These are phyloP conservation scores for Aspergillus proliferans DNA, from an alignment of 2,329 filamentous ascomycete genomes.

Conservation along the genomic window DNA sequence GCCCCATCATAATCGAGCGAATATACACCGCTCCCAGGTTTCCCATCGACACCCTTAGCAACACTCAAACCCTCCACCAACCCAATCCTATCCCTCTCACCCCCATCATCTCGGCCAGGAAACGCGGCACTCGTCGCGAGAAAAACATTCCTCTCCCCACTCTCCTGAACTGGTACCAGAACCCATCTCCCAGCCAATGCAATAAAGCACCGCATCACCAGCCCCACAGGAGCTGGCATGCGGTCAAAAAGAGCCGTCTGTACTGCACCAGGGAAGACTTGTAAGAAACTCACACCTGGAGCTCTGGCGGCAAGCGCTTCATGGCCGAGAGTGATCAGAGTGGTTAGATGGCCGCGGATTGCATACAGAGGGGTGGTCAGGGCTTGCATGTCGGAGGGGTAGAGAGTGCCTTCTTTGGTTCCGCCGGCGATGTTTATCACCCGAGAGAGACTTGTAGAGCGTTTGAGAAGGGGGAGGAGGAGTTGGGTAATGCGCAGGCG, in stretches of 20 bases:
- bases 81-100: conserved; percentile 6
- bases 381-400: conserved; percentile 41
- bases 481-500: conserved; percentile 53
- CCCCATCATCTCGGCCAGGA: conserved; percentile 2
- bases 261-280: conserved; percentile 44
- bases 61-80: conserved; percentile 5
- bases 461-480: conserved; percentile 50
- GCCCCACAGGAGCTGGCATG: neutral
- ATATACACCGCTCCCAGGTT: conserved; percentile 24
- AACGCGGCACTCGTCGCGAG: conserved; percentile 19
- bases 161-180: conserved; percentile 26
- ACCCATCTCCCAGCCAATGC: conserved; percentile 23
- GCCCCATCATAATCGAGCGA: conserved; percentile 20
- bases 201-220: conserved; percentile 12
- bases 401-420: conserved; percentile 47
- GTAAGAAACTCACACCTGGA: conserved; percentile 45
- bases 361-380: conserved; percentile 35
- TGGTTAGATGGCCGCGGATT: conserved; percentile 39
- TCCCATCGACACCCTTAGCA: conserved; percentile 15
- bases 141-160: conserved; percentile 43
- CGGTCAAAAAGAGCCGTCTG: conserved; percentile 36
- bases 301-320: conserved; percentile 42
- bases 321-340: conserved; percentile 44
- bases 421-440: conserved; percentile 53
- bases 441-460: conserved; percentile 44